These are phyloP conservation scores for Talaromyces nanjingensis DNA, from an alignment of 495 filamentous ascomycete genomes.

Conservation along the genomic window DNA sequence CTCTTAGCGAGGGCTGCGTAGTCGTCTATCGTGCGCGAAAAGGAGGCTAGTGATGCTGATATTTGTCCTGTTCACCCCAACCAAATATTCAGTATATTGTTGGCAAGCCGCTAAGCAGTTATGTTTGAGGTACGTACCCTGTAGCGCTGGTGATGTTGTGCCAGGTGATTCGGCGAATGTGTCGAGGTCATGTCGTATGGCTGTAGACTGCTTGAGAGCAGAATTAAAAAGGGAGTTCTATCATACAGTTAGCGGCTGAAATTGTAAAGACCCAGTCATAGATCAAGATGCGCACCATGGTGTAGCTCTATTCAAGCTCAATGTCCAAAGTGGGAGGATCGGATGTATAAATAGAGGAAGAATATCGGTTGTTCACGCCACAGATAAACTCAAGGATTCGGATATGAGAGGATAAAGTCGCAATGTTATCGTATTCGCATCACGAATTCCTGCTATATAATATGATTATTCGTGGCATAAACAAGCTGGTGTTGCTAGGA, in stretches of 20 bases:
- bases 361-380: not conserved
- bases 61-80: slow-evolving; percentile 51
- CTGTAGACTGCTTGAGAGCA: slow-evolving; percentile 84
- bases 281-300: slow-evolving; percentile 13
- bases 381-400: not conserved
- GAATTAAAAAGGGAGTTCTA: slow-evolving; percentile 94
- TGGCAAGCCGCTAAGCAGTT: not conserved
- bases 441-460: not conserved
- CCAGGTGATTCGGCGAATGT: slow-evolving; percentile 57
- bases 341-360: not conserved
- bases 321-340: not conserved
- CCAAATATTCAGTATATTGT: not conserved
- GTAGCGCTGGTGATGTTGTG: slow-evolving; percentile 56
- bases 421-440: not conserved
- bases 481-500: not conserved
- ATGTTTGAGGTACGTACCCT: slow-evolving; percentile 34
- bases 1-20: slow-evolving; percentile 80
- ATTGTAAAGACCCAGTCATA: not conserved
- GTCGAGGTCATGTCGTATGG: slow-evolving; percentile 79
- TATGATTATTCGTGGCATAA: not conserved
- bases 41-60: slow-evolving; percentile 78
- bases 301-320: not conserved
- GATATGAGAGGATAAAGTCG: not conserved
- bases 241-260: not conserved
- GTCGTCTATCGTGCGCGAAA: slow-evolving; percentile 88